Percentiles rank a stretch among this genome's conserved stretches.
Evolutionary conservation across 192 early-diverging fungal species (phyloP).

Genomic region (Podochytrium sp.): DNA sequence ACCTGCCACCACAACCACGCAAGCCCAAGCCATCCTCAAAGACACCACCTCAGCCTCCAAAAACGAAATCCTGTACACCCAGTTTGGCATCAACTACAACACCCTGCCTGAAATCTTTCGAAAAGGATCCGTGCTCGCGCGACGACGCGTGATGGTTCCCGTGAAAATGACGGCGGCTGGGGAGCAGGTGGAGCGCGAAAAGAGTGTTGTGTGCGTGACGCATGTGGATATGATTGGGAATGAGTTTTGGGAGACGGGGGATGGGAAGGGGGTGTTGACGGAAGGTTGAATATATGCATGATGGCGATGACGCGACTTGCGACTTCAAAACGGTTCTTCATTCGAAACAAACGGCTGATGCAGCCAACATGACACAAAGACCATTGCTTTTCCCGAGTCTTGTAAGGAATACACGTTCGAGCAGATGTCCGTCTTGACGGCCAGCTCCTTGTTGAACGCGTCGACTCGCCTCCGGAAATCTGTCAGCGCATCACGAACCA

Average conservation of each 20-base stretch:
- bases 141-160: slow-evolving; percentile 37
- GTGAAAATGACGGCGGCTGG: slow-evolving; percentile 33
- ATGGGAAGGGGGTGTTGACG: not conserved
- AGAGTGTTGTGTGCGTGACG: slow-evolving; percentile 34
- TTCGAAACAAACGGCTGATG: slow-evolving; percentile 9
- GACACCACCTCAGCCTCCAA: slow-evolving; percentile 87
- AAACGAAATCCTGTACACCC: slow-evolving; percentile 86
- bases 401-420: not conserved
- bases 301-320: too few relatives aligned
- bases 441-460: not conserved
- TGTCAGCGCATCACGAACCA: not conserved
- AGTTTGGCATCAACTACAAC: slow-evolving; percentile 90
- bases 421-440: not conserved
- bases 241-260: slow-evolving; percentile 42
- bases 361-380: slow-evolving; percentile 15
- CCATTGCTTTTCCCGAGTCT: not conserved
- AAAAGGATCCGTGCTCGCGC: slow-evolving; percentile 84
- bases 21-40: slow-evolving; percentile 81
- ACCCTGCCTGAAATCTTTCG: slow-evolving; percentile 78
- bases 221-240: slow-evolving; percentile 55
- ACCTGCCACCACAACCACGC: slow-evolving; percentile 64
- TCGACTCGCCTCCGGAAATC: not conserved
- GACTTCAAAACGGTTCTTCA: not conserved
- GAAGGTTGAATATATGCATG: not conserved
- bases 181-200: slow-evolving; percentile 21